phyloP scores from a whole-genome alignment of 2,329 filamentous ascomycete species.

The Bertia moriformis region DNA sequence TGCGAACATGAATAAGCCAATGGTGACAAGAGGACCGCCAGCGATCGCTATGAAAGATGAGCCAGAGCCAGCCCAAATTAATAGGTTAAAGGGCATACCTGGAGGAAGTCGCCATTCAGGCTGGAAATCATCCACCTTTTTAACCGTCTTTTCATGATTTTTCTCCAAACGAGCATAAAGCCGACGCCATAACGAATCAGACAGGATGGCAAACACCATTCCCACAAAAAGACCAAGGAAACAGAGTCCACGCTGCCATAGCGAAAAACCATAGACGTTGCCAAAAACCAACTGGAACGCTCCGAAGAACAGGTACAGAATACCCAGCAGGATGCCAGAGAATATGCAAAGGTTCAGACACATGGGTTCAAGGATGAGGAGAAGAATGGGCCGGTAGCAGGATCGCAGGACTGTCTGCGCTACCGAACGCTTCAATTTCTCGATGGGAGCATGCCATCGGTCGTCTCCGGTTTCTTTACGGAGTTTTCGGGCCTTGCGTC shows the following conservation, averaged over 20 bases:
- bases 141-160: slow-evolving; percentile 32
- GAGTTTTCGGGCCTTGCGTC: slow-evolving; percentile 54
- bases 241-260: slow-evolving; percentile 66
- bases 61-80: neutral
- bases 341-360: slow-evolving; percentile 68
- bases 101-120: slow-evolving; percentile 77
- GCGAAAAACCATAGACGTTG: slow-evolving; percentile 58
- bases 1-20: slow-evolving; percentile 76
- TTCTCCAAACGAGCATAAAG: slow-evolving; percentile 42
- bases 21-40: slow-evolving; percentile 65
- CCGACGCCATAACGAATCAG: slow-evolving; percentile 51
- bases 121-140: slow-evolving; percentile 46
- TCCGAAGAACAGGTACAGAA: slow-evolving; percentile 82
- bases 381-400: slow-evolving; percentile 59
- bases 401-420: slow-evolving; percentile 40
- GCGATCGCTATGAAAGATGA: slow-evolving; percentile 29
- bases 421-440: slow-evolving; percentile 58
- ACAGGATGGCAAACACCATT: slow-evolving; percentile 47
- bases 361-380: slow-evolving; percentile 75
- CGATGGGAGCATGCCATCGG: slow-evolving; percentile 63
- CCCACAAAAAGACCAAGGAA: slow-evolving; percentile 62
- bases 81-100: slow-evolving; percentile 20
- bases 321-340: slow-evolving; percentile 71
- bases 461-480: slow-evolving; percentile 66
- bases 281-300: slow-evolving; percentile 72